Base-by-base conservation (phyloP, 768 basidiomycete genomes). In the Pulveroboletus sp. region DNA sequence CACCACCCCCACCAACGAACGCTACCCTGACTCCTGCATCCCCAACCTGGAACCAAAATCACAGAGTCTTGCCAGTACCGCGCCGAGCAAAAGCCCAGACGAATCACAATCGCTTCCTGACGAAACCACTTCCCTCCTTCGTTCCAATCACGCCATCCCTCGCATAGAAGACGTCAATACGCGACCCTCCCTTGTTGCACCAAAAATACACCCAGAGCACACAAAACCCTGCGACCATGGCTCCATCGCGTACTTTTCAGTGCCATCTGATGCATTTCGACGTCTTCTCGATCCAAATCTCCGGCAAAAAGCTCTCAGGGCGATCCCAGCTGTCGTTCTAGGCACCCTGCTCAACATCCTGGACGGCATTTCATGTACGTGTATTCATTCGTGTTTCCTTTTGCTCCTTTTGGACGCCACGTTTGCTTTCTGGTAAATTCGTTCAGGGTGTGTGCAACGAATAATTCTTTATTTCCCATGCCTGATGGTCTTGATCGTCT, bases 331-430 rank as follows among this genome's bases (percentile, higher is more conserved):
- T 0, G 91, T 94, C 4, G 63, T 93, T 14, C 73, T 96, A 20
- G 95, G 93, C 7, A 78, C 81, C 56, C 67, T 97, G 31, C 71
- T 98, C 49, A 98, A 97, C 60, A 79, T 97, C 37, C 74, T 99
- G 29, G 95, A 99, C 63, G 96, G 93, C 10, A 83, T 99, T 45
- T 91, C 89, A 37, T 97, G 86, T 87, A 63, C 67, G 86, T 76
- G 20, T 49, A 47, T 41, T 23, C 14, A 31, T 51, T 38, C n/a
- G n/a, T n/a, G n/a, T 29, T 29, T 29, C 12, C 32, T 20, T 10
- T 40, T 39, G 10, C 40, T n/a, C 2, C 26, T 14, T 37, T 17
- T 37, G 23, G n/a, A 41, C 41, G 6, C 20, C 38, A 36, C 30
- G 17, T 50, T 36, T n/a, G 53, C 17, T 30, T 45, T 23, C 19